Base-by-base conservation (phyloP, 192 early-diverging fungal genomes). In the Bifiguratus adelaidae region DNA sequence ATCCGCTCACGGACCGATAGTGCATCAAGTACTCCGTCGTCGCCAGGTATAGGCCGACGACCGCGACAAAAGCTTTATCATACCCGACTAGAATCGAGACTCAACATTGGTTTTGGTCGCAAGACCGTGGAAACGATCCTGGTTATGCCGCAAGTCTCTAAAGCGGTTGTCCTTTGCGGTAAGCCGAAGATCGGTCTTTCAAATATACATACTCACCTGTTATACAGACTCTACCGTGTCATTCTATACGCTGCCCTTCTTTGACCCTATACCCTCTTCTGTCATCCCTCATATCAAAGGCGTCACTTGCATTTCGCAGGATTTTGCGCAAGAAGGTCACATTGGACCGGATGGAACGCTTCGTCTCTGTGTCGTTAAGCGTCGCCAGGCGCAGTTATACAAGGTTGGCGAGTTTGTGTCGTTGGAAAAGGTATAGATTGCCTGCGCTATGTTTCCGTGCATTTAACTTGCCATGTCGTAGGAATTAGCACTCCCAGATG, bases 111-210 rank as follows among this genome's bases (percentile, higher is more conserved):
- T 28, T 70, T 73, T 16, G 80, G 80, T 1, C 61, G 64, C 32
- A 83, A 80, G 36, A 46, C 70, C 1, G 70, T 85, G 3, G 76
- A 83, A 30, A 53, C 52, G 20, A 74, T 91, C 22, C 40, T 82
- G 35, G 71, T 82, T 13, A 38, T 88, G 0, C 71, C 84, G 4
- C 64, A 67, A 28, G 72, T 88, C 23, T 56, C 60, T 8, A 74
- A 77, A 41, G 74, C 86, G 1, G 66, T 84, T 18, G 77, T 84
- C 11, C 56, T 82, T 4, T 74, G 71, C 41, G 87, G 87, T 81
- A 77, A 55, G 54, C 42, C 16, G 13, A 19, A 22, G 8, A 27
- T 4, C 24, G 30, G 1, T 0, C 12, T 16, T 2, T 30, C 6
- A 36, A 54, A 29, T 21, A 32, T 15, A 29, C 26, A 32, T 34